Conservation (phyloP, 352 stramenopile genomes). For the Phytophthora ramorum region DNA sequence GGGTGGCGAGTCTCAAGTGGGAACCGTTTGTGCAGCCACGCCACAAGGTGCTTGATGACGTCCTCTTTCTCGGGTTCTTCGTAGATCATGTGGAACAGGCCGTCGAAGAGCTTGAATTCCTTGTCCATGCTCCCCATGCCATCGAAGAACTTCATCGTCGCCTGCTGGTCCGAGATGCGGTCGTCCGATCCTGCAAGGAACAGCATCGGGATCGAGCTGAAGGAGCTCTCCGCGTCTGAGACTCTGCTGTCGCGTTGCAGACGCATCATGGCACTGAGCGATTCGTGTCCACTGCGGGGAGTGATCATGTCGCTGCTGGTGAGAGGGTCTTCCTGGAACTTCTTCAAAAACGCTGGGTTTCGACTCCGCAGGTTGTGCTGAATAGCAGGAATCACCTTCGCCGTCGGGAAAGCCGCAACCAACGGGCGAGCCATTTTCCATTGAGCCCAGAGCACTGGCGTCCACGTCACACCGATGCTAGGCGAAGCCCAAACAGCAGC, state of each 20-base stretch:
- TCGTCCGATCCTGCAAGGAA: constrained; percentile 60
- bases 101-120: constrained; percentile 67
- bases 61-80: constrained; percentile 65
- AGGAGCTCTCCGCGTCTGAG: constrained; percentile 11
- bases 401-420: constrained; percentile 38
- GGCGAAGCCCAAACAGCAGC: constrained; percentile 42
- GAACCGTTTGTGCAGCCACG: constrained; percentile 49
- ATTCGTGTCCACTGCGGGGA: constrained; percentile 45
- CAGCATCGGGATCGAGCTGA: constrained; percentile 38
- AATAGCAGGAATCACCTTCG: constrained; percentile 50
- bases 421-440: constrained; percentile 41
- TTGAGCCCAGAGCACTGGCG: constrained; percentile 43
- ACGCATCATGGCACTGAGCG: constrained; percentile 46
- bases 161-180: constrained; percentile 49
- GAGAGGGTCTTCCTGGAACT: constrained; percentile 47
- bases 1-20: constrained; percentile 40
- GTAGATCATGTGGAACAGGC: constrained; percentile 70
- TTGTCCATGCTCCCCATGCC: constrained; percentile 61
- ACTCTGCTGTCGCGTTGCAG: constrained; percentile 40
- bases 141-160: constrained; percentile 48
- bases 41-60: constrained; percentile 52
- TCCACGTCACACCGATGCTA: constrained; percentile 46
- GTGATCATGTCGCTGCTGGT: constrained; percentile 48
- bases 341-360: constrained; percentile 43
- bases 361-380: constrained; percentile 41